Base-by-base conservation (phyloP, 805 yeast genomes). In the Kregervanrija pseudodelftensis region DNA sequence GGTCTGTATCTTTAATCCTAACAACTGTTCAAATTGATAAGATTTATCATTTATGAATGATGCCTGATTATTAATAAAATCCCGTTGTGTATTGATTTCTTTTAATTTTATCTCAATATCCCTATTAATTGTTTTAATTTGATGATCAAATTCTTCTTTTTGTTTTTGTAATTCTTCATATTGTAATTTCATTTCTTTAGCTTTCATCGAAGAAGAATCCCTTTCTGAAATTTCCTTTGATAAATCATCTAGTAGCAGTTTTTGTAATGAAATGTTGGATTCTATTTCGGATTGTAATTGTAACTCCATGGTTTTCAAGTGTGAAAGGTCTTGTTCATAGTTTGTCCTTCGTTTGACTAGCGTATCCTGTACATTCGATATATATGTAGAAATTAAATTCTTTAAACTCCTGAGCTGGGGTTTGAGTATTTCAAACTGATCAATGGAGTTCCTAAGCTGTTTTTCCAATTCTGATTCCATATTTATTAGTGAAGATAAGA, bases 1-100 rank as follows among this genome's bases (percentile, higher is more conserved):
- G 11, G 69, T 72, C 48, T 72, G 72, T 33, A 77, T 67, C 41
- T 60, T 65, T 30, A 76, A 51, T 1, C 82, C 82, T 42, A 74
- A 59, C 46, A 72, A 64, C 39, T 59, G 62, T 47, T 76, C 79
- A 50, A 63, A 71, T 49, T 71, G 73, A 22, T 59, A 52, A 22
- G 72, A 53, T 50, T 72, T 77, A 16, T 66, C 69, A 39, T 61
- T 61, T 45, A 73, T 74, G 31, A 63, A 54, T 28, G 55, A 53
- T 5, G 65, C 57, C 54, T 74, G 79, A 7, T 56, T 53, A 12
- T 60, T 51, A 33, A 74, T 52, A 38, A 62, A 57, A 14, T 56
- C 53, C 41, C 62, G 60, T 50, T 55, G 51, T 41, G 56, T 47
- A 48, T 53, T 59, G 14, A 61, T 50, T 17, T 55, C 55, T 32